phyloP scores from a whole-genome alignment of 768 basidiomycete genomes.

The Mycena rebaudengoi region DNA sequence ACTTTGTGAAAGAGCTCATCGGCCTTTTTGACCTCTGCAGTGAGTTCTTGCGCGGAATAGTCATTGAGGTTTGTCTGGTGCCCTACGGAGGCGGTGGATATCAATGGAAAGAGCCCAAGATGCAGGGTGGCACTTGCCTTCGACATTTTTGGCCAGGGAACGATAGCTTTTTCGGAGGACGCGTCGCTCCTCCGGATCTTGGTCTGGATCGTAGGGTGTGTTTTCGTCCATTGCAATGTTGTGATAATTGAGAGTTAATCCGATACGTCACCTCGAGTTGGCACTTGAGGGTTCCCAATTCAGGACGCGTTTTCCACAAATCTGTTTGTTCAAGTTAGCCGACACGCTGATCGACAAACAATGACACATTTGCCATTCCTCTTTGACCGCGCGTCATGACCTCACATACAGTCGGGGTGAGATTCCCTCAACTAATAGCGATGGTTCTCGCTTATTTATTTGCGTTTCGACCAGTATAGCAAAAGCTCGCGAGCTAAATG shows the following conservation, averaged over 20 bases:
- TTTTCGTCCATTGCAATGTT: slow-evolving; percentile 34
- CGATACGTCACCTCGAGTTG: no score
- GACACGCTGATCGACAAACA: no score
- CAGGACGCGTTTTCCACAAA: no score
- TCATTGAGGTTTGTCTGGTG: slow-evolving; percentile 64
- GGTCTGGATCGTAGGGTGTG: slow-evolving; percentile 81
- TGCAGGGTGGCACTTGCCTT: slow-evolving; percentile 55
- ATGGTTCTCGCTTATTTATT: background rate
- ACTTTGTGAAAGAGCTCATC: slow-evolving; percentile 74
- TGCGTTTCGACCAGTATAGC: slow-evolving; percentile 61
- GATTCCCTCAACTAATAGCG: background rate
- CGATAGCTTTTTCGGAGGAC: slow-evolving; percentile 79
- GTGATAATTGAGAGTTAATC: no score
- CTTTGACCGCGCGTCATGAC: slow-evolving; percentile 33
- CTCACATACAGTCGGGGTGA: slow-evolving; percentile 13
- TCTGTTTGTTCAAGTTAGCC: background rate
- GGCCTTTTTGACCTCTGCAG: slow-evolving; percentile 62
- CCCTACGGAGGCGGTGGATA: slow-evolving; percentile 32
- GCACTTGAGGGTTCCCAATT: no score
- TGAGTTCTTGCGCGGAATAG: slow-evolving; percentile 62
- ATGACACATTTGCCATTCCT: slow-evolving; percentile 8
- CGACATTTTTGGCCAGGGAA: slow-evolving; percentile 65
- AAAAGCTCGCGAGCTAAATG: slow-evolving; percentile 76
- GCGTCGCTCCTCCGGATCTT: slow-evolving; percentile 83
- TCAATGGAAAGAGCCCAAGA: background rate